Percentiles rank a stretch among this genome's conserved stretches.
phyloP scores from a whole-genome alignment of 768 basidiomycete genomes.

The Podaxis sp. region DNA sequence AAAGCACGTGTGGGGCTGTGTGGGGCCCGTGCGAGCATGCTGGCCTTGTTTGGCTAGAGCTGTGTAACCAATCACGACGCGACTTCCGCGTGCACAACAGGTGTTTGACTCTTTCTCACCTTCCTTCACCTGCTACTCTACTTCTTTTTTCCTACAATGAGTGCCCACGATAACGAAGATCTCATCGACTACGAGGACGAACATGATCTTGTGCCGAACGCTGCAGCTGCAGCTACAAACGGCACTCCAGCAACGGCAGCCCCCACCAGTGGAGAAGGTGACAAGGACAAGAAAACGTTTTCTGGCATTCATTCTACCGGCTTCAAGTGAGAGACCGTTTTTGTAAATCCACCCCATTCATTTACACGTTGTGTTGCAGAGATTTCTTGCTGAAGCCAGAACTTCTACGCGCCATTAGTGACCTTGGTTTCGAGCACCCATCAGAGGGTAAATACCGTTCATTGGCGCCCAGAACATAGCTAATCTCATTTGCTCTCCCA shows the following conservation, averaged over 20 bases:
- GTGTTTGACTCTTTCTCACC: conserved; percentile 22
- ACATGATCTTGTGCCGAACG: conserved; percentile 69
- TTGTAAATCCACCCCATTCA: background rate
- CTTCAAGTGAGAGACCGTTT: conserved; percentile 67
- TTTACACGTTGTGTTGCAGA: conserved; percentile 40
- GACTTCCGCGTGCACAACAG: conserved; percentile 14
- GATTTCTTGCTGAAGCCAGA: conserved; percentile 99
- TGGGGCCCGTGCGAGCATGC: conserved; percentile 35
- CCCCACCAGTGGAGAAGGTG: conserved; percentile 54
- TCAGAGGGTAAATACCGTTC: conserved; percentile 76
- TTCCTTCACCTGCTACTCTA: conserved; percentile 25
- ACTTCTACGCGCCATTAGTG: conserved; percentile 94
- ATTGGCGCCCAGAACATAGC: background rate
- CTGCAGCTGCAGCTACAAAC: conserved; percentile 43
- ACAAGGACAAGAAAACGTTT: conserved; percentile 96
- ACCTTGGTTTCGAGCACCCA: conserved; percentile 99
- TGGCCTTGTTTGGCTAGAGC: conserved; percentile 29
- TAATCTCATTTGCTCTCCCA: conserved; percentile 28
- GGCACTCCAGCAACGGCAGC: conserved; percentile 40
- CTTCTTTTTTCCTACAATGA: conserved; percentile 46
- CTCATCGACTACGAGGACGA: conserved; percentile 95
- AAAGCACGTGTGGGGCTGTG: conserved; percentile 23
- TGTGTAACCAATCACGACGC: conserved; percentile 24
- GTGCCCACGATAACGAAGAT: conserved; percentile 84
- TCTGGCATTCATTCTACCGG: conserved; percentile 99